Conservation (phyloP, 2,329 filamentous ascomycete genomes). For the Penicillium sp. region DNA sequence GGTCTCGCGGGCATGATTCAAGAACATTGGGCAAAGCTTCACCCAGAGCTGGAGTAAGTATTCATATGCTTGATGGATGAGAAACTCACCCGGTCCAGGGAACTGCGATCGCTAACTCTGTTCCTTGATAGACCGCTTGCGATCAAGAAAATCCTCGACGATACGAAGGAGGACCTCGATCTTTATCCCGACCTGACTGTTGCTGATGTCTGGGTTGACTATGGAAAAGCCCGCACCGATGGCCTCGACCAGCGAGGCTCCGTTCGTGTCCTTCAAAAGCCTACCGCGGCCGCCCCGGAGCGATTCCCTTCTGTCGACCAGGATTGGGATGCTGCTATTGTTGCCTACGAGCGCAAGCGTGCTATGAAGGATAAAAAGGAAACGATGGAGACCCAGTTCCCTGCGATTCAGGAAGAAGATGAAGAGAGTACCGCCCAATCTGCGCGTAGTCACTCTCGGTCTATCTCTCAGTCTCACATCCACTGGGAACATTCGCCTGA, state of each 20-base stretch:
- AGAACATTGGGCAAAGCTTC: conserved; percentile 34
- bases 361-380: conserved; percentile 15
- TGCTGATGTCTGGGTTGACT: conserved; percentile 40
- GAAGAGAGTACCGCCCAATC: background rate
- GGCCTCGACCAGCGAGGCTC: conserved; percentile 36
- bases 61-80: background rate
- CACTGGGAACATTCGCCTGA: background rate
- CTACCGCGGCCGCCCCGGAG: conserved; percentile 21
- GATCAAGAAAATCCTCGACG: conserved; percentile 41
- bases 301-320: conserved; percentile 37
- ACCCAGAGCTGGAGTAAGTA: conserved; percentile 35
- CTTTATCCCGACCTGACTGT: conserved; percentile 36
- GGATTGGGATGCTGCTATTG: conserved; percentile 33
- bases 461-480: background rate
- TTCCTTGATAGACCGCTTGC: conserved; percentile 29
- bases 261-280: conserved; percentile 37
- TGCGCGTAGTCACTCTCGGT: background rate
- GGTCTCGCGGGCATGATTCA: conserved; percentile 33
- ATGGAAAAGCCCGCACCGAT: conserved; percentile 34
- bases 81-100: too few relatives aligned
- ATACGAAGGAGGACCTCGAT: conserved; percentile 32
- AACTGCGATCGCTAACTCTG: conserved; percentile 1
- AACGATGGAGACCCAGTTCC: conserved; percentile 5
- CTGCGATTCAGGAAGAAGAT: conserved; percentile 14
- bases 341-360: conserved; percentile 19